Base-by-base conservation (phyloP, 1,284 basidiomycete species). In the Ganoderma multipileum region DNA sequence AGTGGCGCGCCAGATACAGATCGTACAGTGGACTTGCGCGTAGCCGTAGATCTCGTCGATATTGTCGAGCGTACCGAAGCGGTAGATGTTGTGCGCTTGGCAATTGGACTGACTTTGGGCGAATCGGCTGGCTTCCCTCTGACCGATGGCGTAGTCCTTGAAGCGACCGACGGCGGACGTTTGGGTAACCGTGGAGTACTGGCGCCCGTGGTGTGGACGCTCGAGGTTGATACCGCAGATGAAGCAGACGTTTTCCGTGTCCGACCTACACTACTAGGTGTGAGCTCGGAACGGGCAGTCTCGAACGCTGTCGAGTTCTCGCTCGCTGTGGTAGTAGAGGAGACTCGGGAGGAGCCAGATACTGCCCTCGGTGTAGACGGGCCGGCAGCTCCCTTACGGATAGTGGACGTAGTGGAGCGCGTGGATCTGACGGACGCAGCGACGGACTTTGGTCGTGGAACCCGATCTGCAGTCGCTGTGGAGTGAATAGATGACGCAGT, bases 291-390 rank as follows among this genome's bases (percentile, higher is more conserved):
- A 20, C 74, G 80, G 28, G 90, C 88, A 0, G 88, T 91, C 66
- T 86, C 86, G 77, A 89, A 92, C 0, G 86, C 84, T 0, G 82
- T 83, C 2, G 84, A 83, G 18, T 81, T 84, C 2, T 88, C 86
- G 58, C 83, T 88, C 4, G 82, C 82, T 4, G 67, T 71, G 0
- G 69, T 55, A 0, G 80, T 81, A n/a, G 87, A 87, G 30, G 88
- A 88, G 2, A 75, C 78, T 6, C 86, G 82, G 0, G 79, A 81
- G 6, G 74, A 72, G 70, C 65, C 77, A 57, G 80, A 84, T 16
- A 79, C 68, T 4, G 76, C 73, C 11, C 76, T 74, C 20, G 76
- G 69, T 2, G 71, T 73, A 11, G 78, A 77, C 20, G 78, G 69
- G 6, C 74, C 73, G 26, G 77, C 69, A 20, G 68, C 59, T 50